Evolutionary conservation across 345 rosid species (phyloP), one percentile per base, ranked within the genome.

Genomic region (Eucalyptus sp.): DNA sequence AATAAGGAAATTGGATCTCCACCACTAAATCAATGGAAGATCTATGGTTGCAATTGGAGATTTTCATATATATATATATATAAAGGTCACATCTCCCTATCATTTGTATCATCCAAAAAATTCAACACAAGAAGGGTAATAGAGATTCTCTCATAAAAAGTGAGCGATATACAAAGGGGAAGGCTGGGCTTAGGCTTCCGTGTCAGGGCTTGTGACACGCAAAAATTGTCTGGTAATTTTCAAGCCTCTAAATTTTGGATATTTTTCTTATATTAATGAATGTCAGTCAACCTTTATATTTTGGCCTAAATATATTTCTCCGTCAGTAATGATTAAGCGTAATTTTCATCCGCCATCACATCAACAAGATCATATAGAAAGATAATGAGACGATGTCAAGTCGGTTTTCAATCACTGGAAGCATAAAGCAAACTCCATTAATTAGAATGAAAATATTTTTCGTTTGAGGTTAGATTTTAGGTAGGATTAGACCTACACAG

Each of bases 401-500:
- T 62, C 17, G 2, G 68, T 62, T 64, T 16, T 33, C 79, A n/a
- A 15, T 66, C 79, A 7, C 79, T 31, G 8, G 20, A 66, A 31
- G 11, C 41, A 31, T 15, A 66, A 66, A 66, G 33, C 68, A n/a
- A 66, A 66, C 79, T n/a, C 68, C 33, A 62, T 62, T 27, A 13
- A 13, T 13, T 62, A 62, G 41, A 7, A 66, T 2, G 43, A 31
- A 33, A 66, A 66, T 2, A 31, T 66, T 14, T 31, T 62, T 27
- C 2, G 12, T 4, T 66, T 3, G 4, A 16, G 79, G 43, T 16
- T 31, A n/a, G 22, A 31, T n/a, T 66, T 31, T 31, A 66, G 43
- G 22, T 66, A 15, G 12, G 41, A 66, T 31, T 52, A 25, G 58
- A 52, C 25, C 1, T 0, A 0, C 4, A 20, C 58, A 1, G 4